These are phyloP conservation scores for Tetradesmus lagerheimii DNA, from an alignment of 139 green algal species.

Conservation along the genomic window DNA sequence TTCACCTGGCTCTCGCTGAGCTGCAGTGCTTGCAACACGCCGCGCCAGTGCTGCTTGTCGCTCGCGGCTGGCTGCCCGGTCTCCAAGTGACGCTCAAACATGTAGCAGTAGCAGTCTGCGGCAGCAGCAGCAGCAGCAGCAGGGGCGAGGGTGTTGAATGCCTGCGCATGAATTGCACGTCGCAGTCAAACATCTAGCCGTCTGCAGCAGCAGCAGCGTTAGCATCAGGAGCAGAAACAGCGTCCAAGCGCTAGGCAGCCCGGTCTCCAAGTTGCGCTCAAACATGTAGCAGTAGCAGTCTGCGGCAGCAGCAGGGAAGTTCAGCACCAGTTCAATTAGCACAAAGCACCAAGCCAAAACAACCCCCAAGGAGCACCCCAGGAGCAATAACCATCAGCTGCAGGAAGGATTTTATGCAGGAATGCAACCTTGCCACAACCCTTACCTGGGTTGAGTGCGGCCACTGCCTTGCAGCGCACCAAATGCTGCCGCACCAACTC, in stretches of 20 bases:
- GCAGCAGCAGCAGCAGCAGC: neutral
- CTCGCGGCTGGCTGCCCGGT: neutral
- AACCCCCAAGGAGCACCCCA: no score
- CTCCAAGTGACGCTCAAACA: neutral
- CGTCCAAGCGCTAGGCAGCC: neutral
- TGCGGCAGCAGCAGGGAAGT: neutral
- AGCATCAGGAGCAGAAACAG: no score
- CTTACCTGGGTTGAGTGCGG: neutral
- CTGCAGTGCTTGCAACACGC: neutral
- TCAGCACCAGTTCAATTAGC: no score
- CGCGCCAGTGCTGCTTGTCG: neutral
- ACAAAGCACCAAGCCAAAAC: no score
- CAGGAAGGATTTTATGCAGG: no score
- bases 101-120: slow-evolving; percentile 1
- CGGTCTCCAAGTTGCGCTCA: neutral
- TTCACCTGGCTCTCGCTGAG: neutral
- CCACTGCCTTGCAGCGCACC: neutral
- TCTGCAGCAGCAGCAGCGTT: neutral
- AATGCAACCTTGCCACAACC: no score
- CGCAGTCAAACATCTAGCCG: neutral
- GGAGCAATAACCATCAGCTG: no score
- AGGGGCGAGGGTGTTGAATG: neutral
- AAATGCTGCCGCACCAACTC: neutral
- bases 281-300: slow-evolving; percentile 7
- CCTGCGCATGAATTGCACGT: no score